Conservation (phyloP, 345 rosid species). For the Jatropha curcas region DNA sequence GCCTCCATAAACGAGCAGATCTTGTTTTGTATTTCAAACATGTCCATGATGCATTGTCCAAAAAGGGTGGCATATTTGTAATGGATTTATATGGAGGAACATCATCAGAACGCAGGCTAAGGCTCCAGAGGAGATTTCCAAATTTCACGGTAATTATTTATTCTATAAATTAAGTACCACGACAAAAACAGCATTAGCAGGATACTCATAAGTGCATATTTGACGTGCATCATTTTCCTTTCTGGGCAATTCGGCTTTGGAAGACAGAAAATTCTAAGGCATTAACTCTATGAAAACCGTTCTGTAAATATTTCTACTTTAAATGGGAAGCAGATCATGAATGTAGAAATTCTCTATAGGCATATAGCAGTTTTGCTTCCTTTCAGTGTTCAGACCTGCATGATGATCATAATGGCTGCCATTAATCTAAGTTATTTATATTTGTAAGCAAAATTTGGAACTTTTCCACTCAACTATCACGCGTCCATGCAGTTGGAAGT, state of each 20-base stretch:
- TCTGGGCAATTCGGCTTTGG: not conserved
- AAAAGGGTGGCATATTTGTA: constrained; percentile 76
- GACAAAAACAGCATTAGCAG: not conserved
- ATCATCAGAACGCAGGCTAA: constrained; percentile 72
- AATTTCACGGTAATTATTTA: constrained; percentile 60
- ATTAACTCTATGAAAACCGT: not conserved
- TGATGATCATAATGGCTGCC: not conserved
- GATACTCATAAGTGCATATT: constrained; percentile 6
- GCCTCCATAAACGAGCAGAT: constrained; percentile 77
- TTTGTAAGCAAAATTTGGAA: not conserved
- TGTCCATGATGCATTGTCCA: constrained; percentile 59
- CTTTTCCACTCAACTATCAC: not conserved
- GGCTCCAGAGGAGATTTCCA: constrained; percentile 76
- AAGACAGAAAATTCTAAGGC: not conserved
- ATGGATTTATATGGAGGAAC: constrained; percentile 94
- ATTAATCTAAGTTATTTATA: not conserved
- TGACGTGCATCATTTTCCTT: not conserved
- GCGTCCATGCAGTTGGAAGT: too few species aligned
- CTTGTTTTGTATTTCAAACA: constrained; percentile 76
- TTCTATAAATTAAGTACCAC: not conserved
- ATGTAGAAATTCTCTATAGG: not conserved
- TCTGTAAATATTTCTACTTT: not conserved
- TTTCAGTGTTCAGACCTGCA: not conserved
- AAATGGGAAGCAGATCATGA: not conserved
- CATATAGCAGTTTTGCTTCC: not conserved